Conservation (phyloP, 2,329 filamentous ascomycete species). For the Fusarium nematophilum region DNA sequence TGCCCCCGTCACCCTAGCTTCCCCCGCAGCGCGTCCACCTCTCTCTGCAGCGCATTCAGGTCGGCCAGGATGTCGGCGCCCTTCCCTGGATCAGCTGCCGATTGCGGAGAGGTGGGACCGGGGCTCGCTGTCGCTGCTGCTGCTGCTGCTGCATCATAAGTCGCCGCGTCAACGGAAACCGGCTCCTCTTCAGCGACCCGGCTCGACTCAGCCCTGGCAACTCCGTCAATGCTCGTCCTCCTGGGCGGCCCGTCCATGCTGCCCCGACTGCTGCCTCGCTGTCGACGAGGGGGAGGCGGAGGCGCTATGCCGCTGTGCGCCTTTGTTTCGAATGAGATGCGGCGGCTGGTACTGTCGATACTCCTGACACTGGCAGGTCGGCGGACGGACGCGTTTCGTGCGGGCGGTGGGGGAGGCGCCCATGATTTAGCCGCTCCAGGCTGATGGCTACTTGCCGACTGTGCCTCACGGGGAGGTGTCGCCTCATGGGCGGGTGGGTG, state of each 20-base stretch:
- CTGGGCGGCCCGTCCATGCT: constrained; percentile 52
- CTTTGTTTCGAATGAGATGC: constrained; percentile 45
- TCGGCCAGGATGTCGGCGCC: constrained; percentile 76
- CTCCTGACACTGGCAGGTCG: constrained; percentile 58
- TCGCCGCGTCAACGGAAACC: no score
- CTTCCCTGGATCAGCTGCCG: constrained; percentile 45
- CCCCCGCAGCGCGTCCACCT: constrained; percentile 74
- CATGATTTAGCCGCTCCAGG: constrained; percentile 27
- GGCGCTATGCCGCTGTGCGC: constrained; percentile 45
- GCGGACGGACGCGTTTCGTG: constrained; percentile 57
- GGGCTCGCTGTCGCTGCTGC: constrained; percentile 14
- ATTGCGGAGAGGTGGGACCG: constrained; percentile 31
- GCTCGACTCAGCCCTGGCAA: constrained; percentile 29
- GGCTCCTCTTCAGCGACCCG: constrained; percentile 33
- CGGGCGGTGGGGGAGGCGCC: constrained; percentile 58
- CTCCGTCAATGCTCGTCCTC: constrained; percentile 50
- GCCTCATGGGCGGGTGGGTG: constrained; percentile 23
- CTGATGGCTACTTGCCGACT: constrained; percentile 25
- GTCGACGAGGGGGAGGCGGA: constrained; percentile 63
- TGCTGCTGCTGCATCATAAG: constrained; percentile 4
- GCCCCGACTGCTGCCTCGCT: constrained; percentile 59
- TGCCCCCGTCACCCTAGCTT: constrained; percentile 44
- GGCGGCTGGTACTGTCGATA: constrained; percentile 51
- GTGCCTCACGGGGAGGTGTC: constrained; percentile 22
- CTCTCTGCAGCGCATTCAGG: constrained; percentile 76